phyloP scores from a whole-genome alignment of 306 rosid genomes.

The Cucurbita argyrosperma region DNA sequence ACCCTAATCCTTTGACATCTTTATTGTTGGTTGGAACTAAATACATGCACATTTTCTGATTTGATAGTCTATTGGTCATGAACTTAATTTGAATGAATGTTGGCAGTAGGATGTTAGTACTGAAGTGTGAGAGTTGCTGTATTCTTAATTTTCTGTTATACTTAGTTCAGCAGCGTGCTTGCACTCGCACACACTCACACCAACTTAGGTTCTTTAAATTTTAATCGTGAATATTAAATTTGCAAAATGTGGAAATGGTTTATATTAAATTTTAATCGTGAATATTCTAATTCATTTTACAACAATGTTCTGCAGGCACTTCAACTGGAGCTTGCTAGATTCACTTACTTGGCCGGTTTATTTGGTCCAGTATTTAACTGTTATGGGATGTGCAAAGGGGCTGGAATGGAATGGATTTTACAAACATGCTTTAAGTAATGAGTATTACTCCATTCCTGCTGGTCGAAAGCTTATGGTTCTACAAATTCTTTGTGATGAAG shows the following conservation, averaged over 20 bases:
- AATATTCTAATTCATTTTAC: neutral
- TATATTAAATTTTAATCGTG: neutral
- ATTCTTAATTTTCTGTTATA: neutral
- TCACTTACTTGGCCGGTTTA: conserved; percentile 80
- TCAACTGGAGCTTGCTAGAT: conserved; percentile 81
- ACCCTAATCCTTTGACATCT: neutral
- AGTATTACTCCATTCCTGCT: conserved; percentile 55
- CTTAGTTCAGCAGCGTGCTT: neutral
- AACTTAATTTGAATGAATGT: neutral
- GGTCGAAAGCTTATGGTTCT: conserved; percentile 59
- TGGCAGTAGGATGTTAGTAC: neutral
- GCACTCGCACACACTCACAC: too few species aligned
- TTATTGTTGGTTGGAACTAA: neutral
- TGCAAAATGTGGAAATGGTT: neutral
- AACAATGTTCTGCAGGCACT: conserved; percentile 31
- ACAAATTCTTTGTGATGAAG: conserved; percentile 75
- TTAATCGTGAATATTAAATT: too few species aligned
- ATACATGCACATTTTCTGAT: neutral
- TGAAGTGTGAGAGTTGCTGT: neutral
- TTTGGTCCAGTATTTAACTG: conserved; percentile 49
- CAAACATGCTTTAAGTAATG: conserved; percentile 41
- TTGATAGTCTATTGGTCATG: too few species aligned
- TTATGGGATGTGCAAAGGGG: conserved; percentile 45
- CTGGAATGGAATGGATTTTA: conserved; percentile 60
- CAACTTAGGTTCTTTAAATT: neutral